Base-by-base conservation (phyloP, 495 filamentous ascomycete genomes). In the Penicillium salamii region DNA sequence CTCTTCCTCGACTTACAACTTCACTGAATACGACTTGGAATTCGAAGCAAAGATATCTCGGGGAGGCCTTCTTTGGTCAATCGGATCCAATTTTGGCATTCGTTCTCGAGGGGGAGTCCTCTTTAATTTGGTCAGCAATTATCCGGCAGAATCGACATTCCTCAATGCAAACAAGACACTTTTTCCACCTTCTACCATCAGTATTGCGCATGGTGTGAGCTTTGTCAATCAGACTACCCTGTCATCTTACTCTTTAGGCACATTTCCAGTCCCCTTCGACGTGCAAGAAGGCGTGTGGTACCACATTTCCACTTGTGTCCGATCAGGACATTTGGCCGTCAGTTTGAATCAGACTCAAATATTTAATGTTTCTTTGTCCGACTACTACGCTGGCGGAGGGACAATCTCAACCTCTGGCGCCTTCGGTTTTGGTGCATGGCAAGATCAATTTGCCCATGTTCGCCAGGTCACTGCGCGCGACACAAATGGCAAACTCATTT, bases 391-490 rank as follows among this genome's bases (percentile, higher is more conserved):
- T 24, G 43, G 43, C 13, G 43, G 43, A 5, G 3, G 17, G 6
- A 20, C 43, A 20, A 36, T 46, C 15, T 19, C 28, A 12, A 46
- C 14, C 18, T 9, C 28, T 2, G 43, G 43, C 13, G n/a, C 43
- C 3, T 46, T 46, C 34, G 43, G 43, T 12, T 46, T 46, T 46
- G 43, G 43, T 3, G 43, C 43, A 1, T 46, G 32, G 29, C 43
- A 46, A 35, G 43, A 46, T n/a, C 43, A 46, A 17, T 46, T 29
- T 35, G 31, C 29, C 18, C 14, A 23, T 13, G 24, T 46, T 34
- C 43, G 43, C 21, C 20, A 46, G 5, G 43, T 44, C 24, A 5
- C 21, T 28, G 41, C 23, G 3, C 41, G 5, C 7, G 41, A 44
- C 31, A 32, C 41, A 12, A 29, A 3, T 15, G 23, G 41, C 8